Percentiles rank a stretch among this genome's conserved stretches.
These are phyloP conservation scores for Stephanodiscus triporus DNA, from an alignment of 108 stramenopile genomes.

Conservation along the genomic window DNA sequence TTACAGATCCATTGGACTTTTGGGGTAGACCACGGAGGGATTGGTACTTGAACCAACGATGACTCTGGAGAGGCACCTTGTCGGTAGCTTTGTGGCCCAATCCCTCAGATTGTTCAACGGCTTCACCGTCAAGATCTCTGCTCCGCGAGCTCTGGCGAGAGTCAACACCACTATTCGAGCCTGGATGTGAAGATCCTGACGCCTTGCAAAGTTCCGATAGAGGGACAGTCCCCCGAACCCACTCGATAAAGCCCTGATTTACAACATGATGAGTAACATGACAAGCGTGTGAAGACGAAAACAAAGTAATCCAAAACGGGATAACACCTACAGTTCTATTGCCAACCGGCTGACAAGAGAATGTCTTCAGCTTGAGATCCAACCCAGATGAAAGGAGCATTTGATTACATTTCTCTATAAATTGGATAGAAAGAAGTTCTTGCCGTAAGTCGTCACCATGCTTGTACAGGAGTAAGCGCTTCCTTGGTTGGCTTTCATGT, in stretches of 20 bases:
- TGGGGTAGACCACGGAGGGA: slow-evolving; percentile 59
- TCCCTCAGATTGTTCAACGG: slow-evolving; percentile 17
- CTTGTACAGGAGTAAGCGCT: slow-evolving; percentile 83
- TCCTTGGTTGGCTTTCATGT: slow-evolving; percentile 36
- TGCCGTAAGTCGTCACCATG: slow-evolving; percentile 89
- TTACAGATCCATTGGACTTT: slow-evolving; percentile 31
- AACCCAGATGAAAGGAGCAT: slow-evolving; percentile 80
- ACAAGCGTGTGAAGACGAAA: background rate
- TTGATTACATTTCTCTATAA: slow-evolving; percentile 73
- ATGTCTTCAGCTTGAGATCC: slow-evolving; percentile 82
- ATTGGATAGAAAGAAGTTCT: slow-evolving; percentile 85
- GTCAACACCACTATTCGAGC: slow-evolving; percentile 45
- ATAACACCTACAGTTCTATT: slow-evolving; percentile 24
- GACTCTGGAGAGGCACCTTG: slow-evolving; percentile 7
- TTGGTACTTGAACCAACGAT: slow-evolving; percentile 70
- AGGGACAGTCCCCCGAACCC: slow-evolving; percentile 83
- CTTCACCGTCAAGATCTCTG: slow-evolving; percentile 21
- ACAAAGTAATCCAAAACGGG: background rate
- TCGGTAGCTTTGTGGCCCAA: slow-evolving; percentile 10
- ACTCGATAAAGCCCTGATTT: slow-evolving; percentile 82
- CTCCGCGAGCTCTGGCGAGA: slow-evolving; percentile 21
- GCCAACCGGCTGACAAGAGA: slow-evolving; percentile 79
- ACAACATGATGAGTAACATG: background rate
- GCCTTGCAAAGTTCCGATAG: slow-evolving; percentile 83
- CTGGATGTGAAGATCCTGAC: slow-evolving; percentile 35